Conservation (phyloP, 202 grass and related monocot species). For the Zizania palustris region DNA sequence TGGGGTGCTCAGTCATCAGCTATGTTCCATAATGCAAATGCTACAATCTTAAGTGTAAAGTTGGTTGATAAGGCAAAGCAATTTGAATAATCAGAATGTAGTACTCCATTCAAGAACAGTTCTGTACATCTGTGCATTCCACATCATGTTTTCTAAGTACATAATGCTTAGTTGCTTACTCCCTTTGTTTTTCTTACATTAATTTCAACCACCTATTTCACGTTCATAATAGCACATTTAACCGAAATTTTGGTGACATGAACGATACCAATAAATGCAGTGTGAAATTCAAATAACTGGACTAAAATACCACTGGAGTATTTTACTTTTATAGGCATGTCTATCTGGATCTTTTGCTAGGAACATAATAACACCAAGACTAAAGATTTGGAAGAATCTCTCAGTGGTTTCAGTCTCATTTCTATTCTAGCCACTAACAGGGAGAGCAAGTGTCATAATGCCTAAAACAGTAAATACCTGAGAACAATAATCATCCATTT, state of each 20-base stretch:
- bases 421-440: background rate
- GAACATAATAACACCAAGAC: slow-evolving; percentile 24
- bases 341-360: slow-evolving; percentile 24
- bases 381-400: background rate
- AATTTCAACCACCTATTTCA: slow-evolving; percentile 17
- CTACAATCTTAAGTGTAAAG: slow-evolving; percentile 12
- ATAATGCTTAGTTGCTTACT: background rate
- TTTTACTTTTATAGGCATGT: slow-evolving; percentile 23
- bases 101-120: slow-evolving; percentile 21
- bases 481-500: slow-evolving; percentile 98
- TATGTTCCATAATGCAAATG: background rate
- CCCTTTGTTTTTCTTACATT: background rate
- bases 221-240: background rate
- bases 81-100: background rate
- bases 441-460: background rate
- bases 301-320: background rate
- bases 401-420: background rate
- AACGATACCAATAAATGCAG: background rate
- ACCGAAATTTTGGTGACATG: slow-evolving; percentile 13
- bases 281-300: background rate
- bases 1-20: background rate
- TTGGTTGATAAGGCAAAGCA: slow-evolving; percentile 2
- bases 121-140: slow-evolving; percentile 2
- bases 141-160: background rate
- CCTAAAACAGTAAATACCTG: slow-evolving; percentile 59